Base-by-base conservation (phyloP, 768 basidiomycete species). In the Trametes cingulata region DNA sequence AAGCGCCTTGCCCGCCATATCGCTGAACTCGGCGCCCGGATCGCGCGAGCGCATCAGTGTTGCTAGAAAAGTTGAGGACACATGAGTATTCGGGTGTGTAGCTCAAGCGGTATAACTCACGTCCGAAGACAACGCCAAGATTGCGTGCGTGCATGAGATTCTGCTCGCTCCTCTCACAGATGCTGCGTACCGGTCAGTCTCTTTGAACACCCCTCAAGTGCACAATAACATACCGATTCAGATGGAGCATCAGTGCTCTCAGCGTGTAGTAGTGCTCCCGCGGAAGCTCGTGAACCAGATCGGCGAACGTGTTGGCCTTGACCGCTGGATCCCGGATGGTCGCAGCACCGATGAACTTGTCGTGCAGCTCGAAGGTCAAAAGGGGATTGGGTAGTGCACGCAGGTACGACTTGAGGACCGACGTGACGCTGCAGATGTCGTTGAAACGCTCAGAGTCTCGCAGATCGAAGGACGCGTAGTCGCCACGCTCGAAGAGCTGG, bases 101-200 rank as follows among this genome's bases (percentile, higher is more conserved):
- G 37, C 12, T 10, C 27, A 35, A 19, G 3, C 8, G 13, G 17
- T 9, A 8, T 35, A 14, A 86, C 96, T 76, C 73, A 98, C 96
- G 97, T 67, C 97, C 97, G 74, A 98, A 98, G 41, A 99, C 95
- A 29, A 98, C 95, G 6, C 97, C 97, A 20, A 99, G 77, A 69
- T 98, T 99, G 63, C 95, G 83, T 2, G 93, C 89, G 50, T 86
- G 93, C 97, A 99, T 99, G 52, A 94, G 80, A 74, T 99, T 99
- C 48, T 76, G 79, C 41, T 88, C 84, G 55, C 82, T 82, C 35
- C 80, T 80, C 58, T 85, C 78, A 66, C 85, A 84, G 29, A 98
- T 82, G 52, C 82, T 80, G 62, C 13, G n/a, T 14, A n/a, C n/a
- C n/a, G n/a, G n/a, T n/a, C n/a, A n/a, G n/a, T n/a, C n/a, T n/a